phyloP scores from a whole-genome alignment of 768 basidiomycete species.

The Auricularia sp. region DNA sequence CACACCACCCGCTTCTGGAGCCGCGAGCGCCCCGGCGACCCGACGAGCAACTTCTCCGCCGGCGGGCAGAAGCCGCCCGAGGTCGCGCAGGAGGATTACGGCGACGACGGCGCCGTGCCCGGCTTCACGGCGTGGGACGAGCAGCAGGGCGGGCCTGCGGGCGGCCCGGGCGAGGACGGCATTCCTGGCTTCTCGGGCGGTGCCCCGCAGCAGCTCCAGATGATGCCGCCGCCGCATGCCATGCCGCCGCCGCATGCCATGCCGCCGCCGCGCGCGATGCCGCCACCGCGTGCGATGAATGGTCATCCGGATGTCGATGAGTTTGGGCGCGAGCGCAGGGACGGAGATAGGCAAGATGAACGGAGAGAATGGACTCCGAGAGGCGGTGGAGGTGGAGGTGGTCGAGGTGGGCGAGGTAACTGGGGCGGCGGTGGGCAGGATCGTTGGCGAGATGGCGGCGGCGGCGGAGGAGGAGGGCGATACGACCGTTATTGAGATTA shows the following conservation, averaged over 20 bases:
- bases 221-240: neutral
- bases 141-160: conserved; percentile 16
- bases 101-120: conserved; percentile 12
- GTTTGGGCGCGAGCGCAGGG: neutral
- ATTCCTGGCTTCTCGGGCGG: conserved; percentile 53
- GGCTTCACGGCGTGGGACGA: conserved; percentile 9
- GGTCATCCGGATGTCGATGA: neutral
- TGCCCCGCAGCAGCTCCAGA: neutral
- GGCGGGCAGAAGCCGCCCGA: conserved; percentile 82
- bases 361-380: neutral
- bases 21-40: conserved; percentile 80
- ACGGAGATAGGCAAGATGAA: neutral
- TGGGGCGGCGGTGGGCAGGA: neutral
- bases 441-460: neutral
- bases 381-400: neutral
- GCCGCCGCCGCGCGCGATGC: neutral
- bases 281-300: neutral
- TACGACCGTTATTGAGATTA: neutral
- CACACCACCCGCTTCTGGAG: conserved; percentile 99
- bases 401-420: neutral
- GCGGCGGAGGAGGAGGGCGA: neutral
- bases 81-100: conserved; percentile 31
- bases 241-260: neutral
- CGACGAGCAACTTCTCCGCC: conserved; percentile 62
- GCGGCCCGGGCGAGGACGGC: conserved; percentile 39